phyloP scores from a whole-genome alignment of 1,139 yeast genomes.

The Candida albicans region DNA sequence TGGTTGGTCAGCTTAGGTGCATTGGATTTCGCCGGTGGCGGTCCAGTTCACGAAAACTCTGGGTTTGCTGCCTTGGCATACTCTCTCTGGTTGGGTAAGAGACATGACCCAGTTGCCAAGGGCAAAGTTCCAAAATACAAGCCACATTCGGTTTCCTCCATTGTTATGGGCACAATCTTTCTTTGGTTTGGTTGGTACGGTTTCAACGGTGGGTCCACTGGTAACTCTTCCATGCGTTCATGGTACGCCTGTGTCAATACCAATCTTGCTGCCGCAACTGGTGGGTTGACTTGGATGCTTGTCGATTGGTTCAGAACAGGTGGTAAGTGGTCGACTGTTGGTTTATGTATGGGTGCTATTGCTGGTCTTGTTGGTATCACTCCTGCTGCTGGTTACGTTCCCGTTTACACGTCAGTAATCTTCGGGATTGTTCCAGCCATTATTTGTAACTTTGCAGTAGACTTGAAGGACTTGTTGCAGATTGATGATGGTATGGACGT shows the following conservation, averaged over 20 bases:
- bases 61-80: constrained; percentile 95
- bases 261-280: constrained; percentile 87
- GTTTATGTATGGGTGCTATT: constrained; percentile 89
- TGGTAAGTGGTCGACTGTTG: constrained; percentile 92
- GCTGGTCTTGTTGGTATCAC: constrained; percentile 96
- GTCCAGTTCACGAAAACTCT: constrained; percentile 93
- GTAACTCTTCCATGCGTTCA: constrained; percentile 86
- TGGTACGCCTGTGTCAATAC: constrained; percentile 93
- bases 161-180: constrained; percentile 91
- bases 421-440: constrained; percentile 81
- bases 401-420: constrained; percentile 81
- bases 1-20: constrained; percentile 85
- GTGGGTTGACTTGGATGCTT: constrained; percentile 92
- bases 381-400: constrained; percentile 96
- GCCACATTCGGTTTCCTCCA: constrained; percentile 87
- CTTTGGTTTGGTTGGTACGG: constrained; percentile 99
- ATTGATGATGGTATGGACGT: constrained; percentile 97
- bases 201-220: constrained; percentile 96
- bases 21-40: constrained; percentile 96
- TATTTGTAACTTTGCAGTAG: constrained; percentile 82
- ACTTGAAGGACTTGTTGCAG: constrained; percentile 65
- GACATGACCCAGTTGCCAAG: constrained; percentile 76
- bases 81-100: constrained; percentile 86
- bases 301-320: constrained; percentile 88
- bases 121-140: constrained; percentile 80